These are phyloP conservation scores for Globisporangium middletonii DNA, from an alignment of 352 stramenopile species.

Conservation along the genomic window DNA sequence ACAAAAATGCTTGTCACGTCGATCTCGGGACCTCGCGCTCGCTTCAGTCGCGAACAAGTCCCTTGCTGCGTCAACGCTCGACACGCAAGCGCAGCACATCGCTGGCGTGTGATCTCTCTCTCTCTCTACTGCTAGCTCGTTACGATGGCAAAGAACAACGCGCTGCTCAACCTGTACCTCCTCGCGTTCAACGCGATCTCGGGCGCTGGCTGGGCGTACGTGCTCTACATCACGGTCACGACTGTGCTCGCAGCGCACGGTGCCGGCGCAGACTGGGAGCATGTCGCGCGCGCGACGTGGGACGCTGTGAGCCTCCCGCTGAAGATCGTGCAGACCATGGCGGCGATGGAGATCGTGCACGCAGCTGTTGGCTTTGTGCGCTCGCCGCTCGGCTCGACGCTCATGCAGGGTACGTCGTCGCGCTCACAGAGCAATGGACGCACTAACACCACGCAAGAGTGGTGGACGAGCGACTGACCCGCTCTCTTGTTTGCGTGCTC, in stretches of 20 bases:
- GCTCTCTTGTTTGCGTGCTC: background rate
- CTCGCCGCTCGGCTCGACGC: conserved; percentile 91
- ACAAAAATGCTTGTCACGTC: background rate
- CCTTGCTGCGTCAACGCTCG: conserved; percentile 5
- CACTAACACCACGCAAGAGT: background rate
- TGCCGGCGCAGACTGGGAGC: conserved; percentile 43
- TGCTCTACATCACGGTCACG: conserved; percentile 58
- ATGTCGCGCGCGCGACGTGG: conserved; percentile 47
- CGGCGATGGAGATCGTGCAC: conserved; percentile 96
- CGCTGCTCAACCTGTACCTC: conserved; percentile 66
- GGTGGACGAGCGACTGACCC: background rate
- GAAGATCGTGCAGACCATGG: conserved; percentile 91
- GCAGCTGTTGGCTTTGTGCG: conserved; percentile 92
- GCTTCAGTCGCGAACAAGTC: background rate
- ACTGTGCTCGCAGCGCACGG: conserved; percentile 37
- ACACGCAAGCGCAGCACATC: conserved; percentile 9
- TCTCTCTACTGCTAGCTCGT: background rate
- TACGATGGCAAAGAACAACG: conserved; percentile 55
- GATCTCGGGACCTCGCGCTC: background rate
- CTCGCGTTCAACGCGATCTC: conserved; percentile 69
- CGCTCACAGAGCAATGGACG: background rate
- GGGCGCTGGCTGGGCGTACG: conserved; percentile 61
- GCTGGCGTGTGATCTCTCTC: background rate
- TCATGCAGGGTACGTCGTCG: conserved; percentile 72
- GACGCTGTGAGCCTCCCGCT: conserved; percentile 48